Conservation (phyloP, 2,329 filamentous ascomycete genomes). For the Epichloe typhina region DNA sequence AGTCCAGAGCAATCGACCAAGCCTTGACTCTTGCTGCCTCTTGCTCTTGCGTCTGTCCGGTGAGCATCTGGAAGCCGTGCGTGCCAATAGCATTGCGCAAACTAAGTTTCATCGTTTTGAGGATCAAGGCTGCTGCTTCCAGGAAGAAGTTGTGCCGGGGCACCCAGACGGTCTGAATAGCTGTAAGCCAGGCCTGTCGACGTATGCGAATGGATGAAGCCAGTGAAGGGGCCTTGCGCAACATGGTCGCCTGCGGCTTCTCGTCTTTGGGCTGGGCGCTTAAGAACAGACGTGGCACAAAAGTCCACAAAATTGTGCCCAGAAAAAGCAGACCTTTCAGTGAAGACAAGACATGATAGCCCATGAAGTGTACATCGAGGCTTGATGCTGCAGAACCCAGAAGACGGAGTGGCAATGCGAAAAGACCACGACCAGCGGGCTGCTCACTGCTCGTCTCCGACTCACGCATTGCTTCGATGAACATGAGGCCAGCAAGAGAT, state of each 20-base stretch:
- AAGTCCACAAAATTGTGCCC: slow-evolving; percentile 40
- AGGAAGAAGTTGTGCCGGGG: slow-evolving; percentile 77
- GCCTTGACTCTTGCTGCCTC: slow-evolving; percentile 79
- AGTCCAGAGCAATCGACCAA: slow-evolving; percentile 87
- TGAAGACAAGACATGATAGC: slow-evolving; percentile 39
- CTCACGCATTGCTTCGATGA: slow-evolving; percentile 66
- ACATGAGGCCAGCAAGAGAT: slow-evolving; percentile 82
- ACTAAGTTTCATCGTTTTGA: slow-evolving; percentile 74
- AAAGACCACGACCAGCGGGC: slow-evolving; percentile 52
- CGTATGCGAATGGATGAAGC: slow-evolving; percentile 76
- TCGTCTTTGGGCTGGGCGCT: slow-evolving; percentile 35
- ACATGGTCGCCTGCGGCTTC: slow-evolving; percentile 29
- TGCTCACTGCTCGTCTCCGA: slow-evolving; percentile 51
- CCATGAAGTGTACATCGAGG: slow-evolving; percentile 39
- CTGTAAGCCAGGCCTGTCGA: slow-evolving; percentile 82
- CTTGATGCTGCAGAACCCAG: slow-evolving; percentile 34
- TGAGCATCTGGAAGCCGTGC: slow-evolving; percentile 63
- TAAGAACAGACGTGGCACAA: slow-evolving; percentile 40
- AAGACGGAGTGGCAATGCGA: slow-evolving; percentile 48
- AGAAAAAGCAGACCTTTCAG: slow-evolving; percentile 40
- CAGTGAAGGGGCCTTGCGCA: slow-evolving; percentile 51
- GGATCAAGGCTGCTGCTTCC: slow-evolving; percentile 65
- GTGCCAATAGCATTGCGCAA: slow-evolving; percentile 65
- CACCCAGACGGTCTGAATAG: slow-evolving; percentile 84
- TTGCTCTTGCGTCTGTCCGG: slow-evolving; percentile 70